Base-by-base conservation (phyloP, 2,329 filamentous ascomycete genomes). In the Ophidiomyces ophidiicola region DNA sequence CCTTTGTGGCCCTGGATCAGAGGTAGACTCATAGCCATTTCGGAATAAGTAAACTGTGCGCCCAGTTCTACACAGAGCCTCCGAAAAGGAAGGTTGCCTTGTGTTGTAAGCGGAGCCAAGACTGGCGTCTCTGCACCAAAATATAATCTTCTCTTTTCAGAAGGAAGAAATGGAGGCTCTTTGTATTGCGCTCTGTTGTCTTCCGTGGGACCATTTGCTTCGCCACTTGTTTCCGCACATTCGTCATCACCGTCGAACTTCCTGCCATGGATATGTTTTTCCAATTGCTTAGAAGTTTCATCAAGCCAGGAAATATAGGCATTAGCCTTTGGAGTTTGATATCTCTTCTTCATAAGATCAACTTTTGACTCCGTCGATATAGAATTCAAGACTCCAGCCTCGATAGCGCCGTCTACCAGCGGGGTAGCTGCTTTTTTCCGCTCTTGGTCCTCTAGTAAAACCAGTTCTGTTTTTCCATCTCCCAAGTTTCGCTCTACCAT, bases 11-110 rank as follows among this genome's bases (percentile, higher is more conserved):
- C 90, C 59, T 94, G 86, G 4, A 98, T 71, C 29, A 98, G 64
- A 6, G 88, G 87, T 60, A 93, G 67, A 19, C 84, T 79, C 73
- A 98, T 82, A 3, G 88, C 90, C 90, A 98, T 98, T 62, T 98
- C 90, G 0, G 88, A 96, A 67, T 94, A 98, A 0, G 90, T 98
- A 34, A 93, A 70, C 55, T 94, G 82, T 19, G 86, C 87, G 24
- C 90, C 90, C 17, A 96, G 72, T 40, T 87, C 81, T 8, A 85
- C 79, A 54, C 87, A 94, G 20, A 98, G 74, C 35, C 90, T 76
- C 41, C 90, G 80, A 67, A 94, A 98, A 1, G 90, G 90, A 33
- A 96, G 70, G 53, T 98, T 98, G 32, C 90, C 90, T 62, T 96
- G 90, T 0, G 90, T 98, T 1, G 90, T 98, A 34, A 98, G 70